Evolutionary conservation across 83 land plant genomes (phyloP), one percentile per base, ranked within the genome.

Genomic region (Picea abies): DNA sequence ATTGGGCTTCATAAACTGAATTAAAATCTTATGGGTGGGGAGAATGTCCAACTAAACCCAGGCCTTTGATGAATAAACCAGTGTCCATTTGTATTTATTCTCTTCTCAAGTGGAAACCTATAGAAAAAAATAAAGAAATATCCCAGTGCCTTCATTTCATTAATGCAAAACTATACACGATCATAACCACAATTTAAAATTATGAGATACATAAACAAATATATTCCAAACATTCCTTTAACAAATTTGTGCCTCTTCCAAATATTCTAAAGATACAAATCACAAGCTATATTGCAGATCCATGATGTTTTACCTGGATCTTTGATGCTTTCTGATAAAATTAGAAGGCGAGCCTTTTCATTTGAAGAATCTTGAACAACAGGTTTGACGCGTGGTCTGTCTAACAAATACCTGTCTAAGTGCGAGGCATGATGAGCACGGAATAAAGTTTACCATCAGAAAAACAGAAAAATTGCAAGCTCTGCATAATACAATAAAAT

Each of bases 361-460:
- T 83, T 82, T 11, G 87, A 79, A 63, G 99, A 94, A 83, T 97
- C 99, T 78, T 90, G 93, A 4, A 87, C 84, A 14, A 97, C 84
- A 41, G 97, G 98, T 81, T 92, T 97, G 58, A 95, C 83, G 10
- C 96, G 94, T 3, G 96, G 89, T 89, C 79, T 97, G 75, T 95
- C 91, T 23, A 97, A 85, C 81, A 95, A 79, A 78, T 86, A 94
- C 69, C 99, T 96, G 88, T 23, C 79, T 69, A 52, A 44, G 37
- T 70, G 47, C 47, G 32, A 70, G 37, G 73, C 44, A 70, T 32
- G 49, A 44, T 44, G 49, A 44, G 49, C 49, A 44, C 9, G 49
- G 8, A 44, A 44, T 44, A 44, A 44, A 44, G 49, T 44, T 44
- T 44, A 44, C 8, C 7, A 8, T 44, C 37, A 70, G 44, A 70